Evolutionary conservation across 192 early-diverging fungal genomes (phyloP).

Genomic region (Backusella macrospora): DNA sequence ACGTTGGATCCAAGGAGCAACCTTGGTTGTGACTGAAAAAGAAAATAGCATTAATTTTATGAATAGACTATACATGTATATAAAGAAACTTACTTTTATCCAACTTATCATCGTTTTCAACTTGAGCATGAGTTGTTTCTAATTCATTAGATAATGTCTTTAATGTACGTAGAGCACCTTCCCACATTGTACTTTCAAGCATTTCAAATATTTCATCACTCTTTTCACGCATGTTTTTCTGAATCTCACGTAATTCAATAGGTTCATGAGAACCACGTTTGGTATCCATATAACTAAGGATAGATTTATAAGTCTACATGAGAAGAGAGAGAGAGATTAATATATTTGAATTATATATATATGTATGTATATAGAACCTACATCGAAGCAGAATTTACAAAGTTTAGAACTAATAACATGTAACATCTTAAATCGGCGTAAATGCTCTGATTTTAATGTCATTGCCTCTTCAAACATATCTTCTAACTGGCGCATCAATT

Average conservation of each 20-base stretch:
- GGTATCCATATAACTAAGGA: slow-evolving; percentile 46
- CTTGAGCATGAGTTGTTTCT: slow-evolving; percentile 44
- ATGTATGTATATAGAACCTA: slow-evolving; percentile 3
- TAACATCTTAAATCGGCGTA: slow-evolving; percentile 48
- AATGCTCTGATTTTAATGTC: slow-evolving; percentile 47
- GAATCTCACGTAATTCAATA: slow-evolving; percentile 43
- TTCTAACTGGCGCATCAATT: slow-evolving; percentile 64
- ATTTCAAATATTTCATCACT: slow-evolving; percentile 58
- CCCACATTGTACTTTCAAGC: slow-evolving; percentile 62
- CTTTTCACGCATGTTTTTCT: slow-evolving; percentile 56
- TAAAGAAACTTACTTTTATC: slow-evolving; percentile 45
- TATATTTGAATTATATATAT: not conserved
- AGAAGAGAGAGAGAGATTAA: not conserved
- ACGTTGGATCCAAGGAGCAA: slow-evolving; percentile 79
- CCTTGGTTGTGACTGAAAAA: slow-evolving; percentile 44
- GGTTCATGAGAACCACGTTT: slow-evolving; percentile 48
- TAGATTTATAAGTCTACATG: slow-evolving; percentile 35
- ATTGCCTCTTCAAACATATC: slow-evolving; percentile 55
- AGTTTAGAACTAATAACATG: slow-evolving; percentile 50
- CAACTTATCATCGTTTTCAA: slow-evolving; percentile 56
- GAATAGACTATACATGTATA: not conserved
- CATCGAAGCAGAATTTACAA: slow-evolving; percentile 50
- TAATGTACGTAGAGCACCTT: slow-evolving; percentile 54
- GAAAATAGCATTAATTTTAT: not conserved
- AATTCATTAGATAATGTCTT: slow-evolving; percentile 51